Percentiles rank a stretch among this genome's conserved stretches.
Evolutionary conservation across 2,329 filamentous ascomycete genomes (phyloP).

Genomic region (Verticillium nonalfalfae): DNA sequence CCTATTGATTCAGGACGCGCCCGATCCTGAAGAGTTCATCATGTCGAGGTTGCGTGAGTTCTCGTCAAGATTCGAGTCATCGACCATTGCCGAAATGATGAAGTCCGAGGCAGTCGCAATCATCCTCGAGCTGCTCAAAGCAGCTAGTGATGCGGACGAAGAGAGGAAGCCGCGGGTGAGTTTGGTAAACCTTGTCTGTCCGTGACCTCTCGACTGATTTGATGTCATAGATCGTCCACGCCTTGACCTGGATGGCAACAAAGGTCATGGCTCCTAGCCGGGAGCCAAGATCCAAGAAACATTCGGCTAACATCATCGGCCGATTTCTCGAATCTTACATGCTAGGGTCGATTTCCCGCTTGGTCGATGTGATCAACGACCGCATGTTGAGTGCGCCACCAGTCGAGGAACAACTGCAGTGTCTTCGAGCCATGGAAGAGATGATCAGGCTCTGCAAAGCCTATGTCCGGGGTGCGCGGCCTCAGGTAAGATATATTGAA

Average conservation of each 20-base stretch:
- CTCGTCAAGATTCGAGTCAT: slow-evolving; percentile 62
- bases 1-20: slow-evolving; percentile 49
- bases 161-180: slow-evolving; percentile 52
- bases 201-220: not conserved
- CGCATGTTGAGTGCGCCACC: slow-evolving; percentile 43
- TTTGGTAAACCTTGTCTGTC: slow-evolving; percentile 1
- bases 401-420: slow-evolving; percentile 65
- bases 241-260: slow-evolving; percentile 37
- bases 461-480: slow-evolving; percentile 71
- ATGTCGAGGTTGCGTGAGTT: slow-evolving; percentile 63
- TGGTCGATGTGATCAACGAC: slow-evolving; percentile 75
- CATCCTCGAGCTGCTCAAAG: slow-evolving; percentile 76
- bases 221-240: slow-evolving; percentile 34
- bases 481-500: slow-evolving; percentile 57
- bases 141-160: slow-evolving; percentile 62
- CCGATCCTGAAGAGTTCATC: slow-evolving; percentile 56
- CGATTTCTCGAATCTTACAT: slow-evolving; percentile 78
- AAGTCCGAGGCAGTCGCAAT: slow-evolving; percentile 69
- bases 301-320: slow-evolving; percentile 53
- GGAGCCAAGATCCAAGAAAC: slow-evolving; percentile 40
- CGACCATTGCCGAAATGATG: slow-evolving; percentile 62
- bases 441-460: slow-evolving; percentile 73
- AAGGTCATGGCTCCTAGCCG: slow-evolving; percentile 32
- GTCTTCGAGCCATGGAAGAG: slow-evolving; percentile 78
- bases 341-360: slow-evolving; percentile 76